Percentiles rank a stretch among this genome's conserved stretches.
Conservation (phyloP, 805 yeast species). For the Komagataella populi region DNA sequence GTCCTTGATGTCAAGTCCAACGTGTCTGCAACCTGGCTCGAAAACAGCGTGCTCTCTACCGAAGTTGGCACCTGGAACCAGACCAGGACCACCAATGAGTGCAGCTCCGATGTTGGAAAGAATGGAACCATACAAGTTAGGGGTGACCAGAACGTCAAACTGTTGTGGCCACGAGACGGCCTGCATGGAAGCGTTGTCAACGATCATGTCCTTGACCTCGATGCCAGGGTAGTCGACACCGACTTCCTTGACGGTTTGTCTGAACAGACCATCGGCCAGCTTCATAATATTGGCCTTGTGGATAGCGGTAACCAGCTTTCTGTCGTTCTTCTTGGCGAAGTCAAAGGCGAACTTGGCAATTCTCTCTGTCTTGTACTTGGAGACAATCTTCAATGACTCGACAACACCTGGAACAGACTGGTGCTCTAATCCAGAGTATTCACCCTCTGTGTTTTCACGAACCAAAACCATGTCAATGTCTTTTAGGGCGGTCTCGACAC, state of each 20-base stretch:
- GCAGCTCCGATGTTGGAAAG: conserved; percentile 98
- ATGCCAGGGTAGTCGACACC: conserved; percentile 81
- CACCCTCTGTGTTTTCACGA: conserved; percentile 99
- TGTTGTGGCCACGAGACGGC: conserved; percentile 97
- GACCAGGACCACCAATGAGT: conserved; percentile 93
- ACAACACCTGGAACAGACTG: conserved; percentile 96
- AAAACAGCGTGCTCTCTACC: conserved; percentile 97
- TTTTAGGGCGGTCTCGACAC: conserved; percentile 80
- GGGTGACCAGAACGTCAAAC: conserved; percentile 95
- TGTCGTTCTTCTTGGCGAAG: conserved; percentile 83
- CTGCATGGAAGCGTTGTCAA: conserved; percentile 98
- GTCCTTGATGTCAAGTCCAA: conserved; percentile 92
- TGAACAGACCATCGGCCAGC: conserved; percentile 95
- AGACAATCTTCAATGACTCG: conserved; percentile 90
- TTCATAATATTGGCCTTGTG: conserved; percentile 99
- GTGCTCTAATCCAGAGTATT: conserved; percentile 97
- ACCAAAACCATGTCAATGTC: conserved; percentile 88
- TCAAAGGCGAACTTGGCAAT: conserved; percentile 96
- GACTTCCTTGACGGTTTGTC: conserved; percentile 81
- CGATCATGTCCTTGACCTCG: conserved; percentile 83
- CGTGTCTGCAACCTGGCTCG: conserved; percentile 99
- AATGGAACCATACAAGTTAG: conserved; percentile 96
- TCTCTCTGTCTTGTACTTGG: conserved; percentile 90
- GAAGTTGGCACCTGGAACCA: conserved; percentile 96
- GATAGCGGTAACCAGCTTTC: conserved; percentile 88